These are phyloP conservation scores for Marasmius oreades DNA, from an alignment of 1,284 basidiomycete genomes.

Conservation along the genomic window DNA sequence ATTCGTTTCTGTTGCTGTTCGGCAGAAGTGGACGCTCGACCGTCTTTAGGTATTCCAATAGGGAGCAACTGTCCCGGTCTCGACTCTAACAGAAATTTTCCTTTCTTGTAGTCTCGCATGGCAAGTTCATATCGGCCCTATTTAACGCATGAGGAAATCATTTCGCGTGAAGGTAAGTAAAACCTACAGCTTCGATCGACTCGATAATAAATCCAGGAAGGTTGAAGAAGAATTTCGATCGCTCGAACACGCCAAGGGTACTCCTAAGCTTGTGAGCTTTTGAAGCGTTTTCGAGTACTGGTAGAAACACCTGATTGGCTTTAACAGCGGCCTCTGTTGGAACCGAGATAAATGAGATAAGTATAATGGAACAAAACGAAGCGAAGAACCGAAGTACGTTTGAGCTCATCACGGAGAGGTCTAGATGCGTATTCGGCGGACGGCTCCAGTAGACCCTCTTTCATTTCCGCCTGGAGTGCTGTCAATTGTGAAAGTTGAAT, in stretches of 20 bases:
- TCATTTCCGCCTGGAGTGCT: constrained; percentile 94
- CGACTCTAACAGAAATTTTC: constrained; percentile 86
- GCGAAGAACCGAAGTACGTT: constrained; percentile 49
- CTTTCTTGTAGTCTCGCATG: constrained; percentile 96
- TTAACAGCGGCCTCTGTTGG: constrained; percentile 78
- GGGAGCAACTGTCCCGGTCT: constrained; percentile 82
- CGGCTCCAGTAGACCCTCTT: constrained; percentile 77
- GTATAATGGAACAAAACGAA: constrained; percentile 8
- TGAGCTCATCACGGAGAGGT: constrained; percentile 79
- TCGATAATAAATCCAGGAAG: constrained; percentile 91
- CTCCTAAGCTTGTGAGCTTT: constrained; percentile 93
- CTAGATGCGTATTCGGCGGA: constrained; percentile 82
- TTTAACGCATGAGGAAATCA: neutral
- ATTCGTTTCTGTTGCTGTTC: constrained; percentile 87
- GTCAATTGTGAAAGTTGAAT: constrained; percentile 10
- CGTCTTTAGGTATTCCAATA: constrained; percentile 53
- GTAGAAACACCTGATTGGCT: constrained; percentile 94
- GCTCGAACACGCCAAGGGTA: constrained; percentile 93
- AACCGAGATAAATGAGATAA: constrained; percentile 12
- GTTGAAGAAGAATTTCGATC: constrained; percentile 98
- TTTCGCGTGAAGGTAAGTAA: constrained; percentile 3
- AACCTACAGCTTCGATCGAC: constrained; percentile 77
- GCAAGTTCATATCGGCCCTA: constrained; percentile 93
- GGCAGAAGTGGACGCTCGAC: constrained; percentile 44
- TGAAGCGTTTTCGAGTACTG: constrained; percentile 92